Base-by-base conservation (phyloP, 192 early-diverging fungal species). In the Cetraspora pellucida region DNA sequence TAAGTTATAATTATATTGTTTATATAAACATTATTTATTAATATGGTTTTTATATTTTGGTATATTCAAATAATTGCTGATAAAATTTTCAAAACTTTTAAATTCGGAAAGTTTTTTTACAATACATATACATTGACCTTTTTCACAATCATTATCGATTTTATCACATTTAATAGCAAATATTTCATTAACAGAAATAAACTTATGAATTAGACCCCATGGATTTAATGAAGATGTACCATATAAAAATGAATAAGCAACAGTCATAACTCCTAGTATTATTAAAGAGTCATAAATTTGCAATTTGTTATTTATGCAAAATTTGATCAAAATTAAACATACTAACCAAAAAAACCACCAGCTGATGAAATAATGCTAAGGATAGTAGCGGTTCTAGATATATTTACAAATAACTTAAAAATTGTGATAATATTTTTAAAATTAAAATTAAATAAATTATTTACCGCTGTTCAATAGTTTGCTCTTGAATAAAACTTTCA, bases 401-500 rank as follows among this genome's bases (percentile, higher is more conserved):
- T 23, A 58, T 0, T 17, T 0, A 23, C 7, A 3, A 58, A 23
- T 0, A 58, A 58, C 11, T 58, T 23, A 21, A n/a, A 23, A 58
- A 21, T 58, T 25, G 21, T 21, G 10, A 58, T 23, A 57, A 10
- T 52, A 17, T 52, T 0, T 27, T 66, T 14, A 67, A 5, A 8
- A 67, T 31, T 2, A 44, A 7, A 31, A 67, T 37, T 2, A 66
- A 16, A 6, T 30, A 31, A 2, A 31, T 66, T 43, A 31, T 19
- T n/a, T 67, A 67, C 64, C 64, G 37, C 31, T 67, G 17, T 67
- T 67, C 64, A 3, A 30, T 5, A 16, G 30, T 45, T 19, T 67
- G 64, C 19, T 31, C 44, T 23, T 44, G 64, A 45, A 45, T 45
- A 67, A 67, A 67, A 30, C 64, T 67, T 67, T 31, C 64, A 67